Percentiles rank a stretch among this genome's conserved stretches.
These are phyloP conservation scores for Eimeria necatrix DNA, from an alignment of 169 alveolate genomes.

Conservation along the genomic window DNA sequence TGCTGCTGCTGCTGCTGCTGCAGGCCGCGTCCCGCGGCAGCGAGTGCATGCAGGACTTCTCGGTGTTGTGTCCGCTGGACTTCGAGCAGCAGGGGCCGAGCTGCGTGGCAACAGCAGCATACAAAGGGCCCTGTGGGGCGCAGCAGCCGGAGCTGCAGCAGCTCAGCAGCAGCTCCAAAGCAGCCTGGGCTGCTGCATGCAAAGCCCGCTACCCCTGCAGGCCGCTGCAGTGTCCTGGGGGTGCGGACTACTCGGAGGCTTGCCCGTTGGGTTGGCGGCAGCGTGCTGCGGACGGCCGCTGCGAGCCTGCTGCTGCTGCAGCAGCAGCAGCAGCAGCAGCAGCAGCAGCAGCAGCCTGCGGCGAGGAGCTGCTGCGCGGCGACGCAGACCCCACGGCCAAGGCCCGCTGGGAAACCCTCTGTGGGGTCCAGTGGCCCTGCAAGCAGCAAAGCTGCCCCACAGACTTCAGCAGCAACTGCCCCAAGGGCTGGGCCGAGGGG, in stretches of 20 bases:
- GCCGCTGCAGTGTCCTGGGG: conserved; percentile 18
- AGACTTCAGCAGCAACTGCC: conserved; percentile 42
- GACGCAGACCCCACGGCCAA: conserved; percentile 49
- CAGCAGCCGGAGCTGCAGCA: conserved; percentile 13
- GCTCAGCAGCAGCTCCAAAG: conserved; percentile 38
- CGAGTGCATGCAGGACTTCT: conserved; percentile 24
- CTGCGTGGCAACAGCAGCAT: conserved; percentile 48
- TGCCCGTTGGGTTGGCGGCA: conserved; percentile 62
- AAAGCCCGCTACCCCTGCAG: conserved; percentile 57
- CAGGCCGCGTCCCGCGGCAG: not conserved
- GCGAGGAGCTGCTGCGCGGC: not conserved
- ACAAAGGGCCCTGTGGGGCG: conserved; percentile 63
- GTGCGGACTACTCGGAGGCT: conserved; percentile 13
- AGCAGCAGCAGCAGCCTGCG: not conserved
- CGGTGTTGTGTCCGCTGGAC: conserved; percentile 43
- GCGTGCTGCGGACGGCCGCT: not conserved
- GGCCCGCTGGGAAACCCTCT: conserved; percentile 16
- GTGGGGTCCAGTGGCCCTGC: conserved; percentile 75
- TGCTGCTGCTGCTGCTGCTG: no score
- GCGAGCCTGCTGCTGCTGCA: not conserved
- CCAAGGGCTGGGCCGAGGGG: conserved; percentile 9
- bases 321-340: not conserved
- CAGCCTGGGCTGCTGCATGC: conserved; percentile 64
- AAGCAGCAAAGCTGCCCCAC: not conserved
- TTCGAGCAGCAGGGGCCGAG: not conserved